These are phyloP conservation scores for Diospyros lotus DNA, from an alignment of 148 eudicot genomes.

Conservation along the genomic window DNA sequence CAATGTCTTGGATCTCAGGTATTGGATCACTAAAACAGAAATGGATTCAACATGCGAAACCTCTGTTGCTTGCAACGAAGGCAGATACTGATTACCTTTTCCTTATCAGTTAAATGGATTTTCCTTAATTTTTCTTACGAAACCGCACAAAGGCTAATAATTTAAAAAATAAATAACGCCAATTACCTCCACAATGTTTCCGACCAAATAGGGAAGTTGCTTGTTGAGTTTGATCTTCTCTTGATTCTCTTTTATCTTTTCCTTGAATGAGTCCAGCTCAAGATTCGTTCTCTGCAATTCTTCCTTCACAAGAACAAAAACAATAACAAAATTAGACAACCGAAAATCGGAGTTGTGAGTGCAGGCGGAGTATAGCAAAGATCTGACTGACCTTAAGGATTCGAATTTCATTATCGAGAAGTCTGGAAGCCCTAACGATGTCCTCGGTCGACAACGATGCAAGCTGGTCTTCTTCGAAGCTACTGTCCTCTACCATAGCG, in stretches of 20 bases:
- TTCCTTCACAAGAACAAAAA: slow-evolving; percentile 39
- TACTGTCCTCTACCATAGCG: slow-evolving; percentile 72
- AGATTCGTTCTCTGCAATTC: slow-evolving; percentile 72
- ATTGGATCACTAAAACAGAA: not conserved
- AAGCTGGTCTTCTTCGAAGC: slow-evolving; percentile 67
- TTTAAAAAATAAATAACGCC: not conserved
- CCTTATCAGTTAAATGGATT: not conserved
- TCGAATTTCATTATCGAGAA: slow-evolving; percentile 87
- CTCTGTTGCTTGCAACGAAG: not conserved
- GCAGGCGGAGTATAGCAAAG: too few relatives aligned
- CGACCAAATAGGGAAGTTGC: slow-evolving; percentile 97
- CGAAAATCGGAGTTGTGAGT: not conserved
- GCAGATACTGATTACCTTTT: not conserved
- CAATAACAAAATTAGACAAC: not conserved
- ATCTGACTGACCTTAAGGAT: slow-evolving; percentile 53
- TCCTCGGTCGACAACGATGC: slow-evolving; percentile 79
- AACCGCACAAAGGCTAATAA: not conserved
- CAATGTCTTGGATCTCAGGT: not conserved
- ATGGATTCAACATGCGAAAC: not conserved
- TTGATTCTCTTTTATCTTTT: slow-evolving; percentile 92
- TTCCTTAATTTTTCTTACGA: not conserved
- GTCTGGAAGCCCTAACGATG: slow-evolving; percentile 64
- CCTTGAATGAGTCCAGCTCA: slow-evolving; percentile 73
- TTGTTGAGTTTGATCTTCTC: slow-evolving; percentile 94
- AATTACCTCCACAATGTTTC: slow-evolving; percentile 92